Evolutionary conservation across 2,329 filamentous ascomycete species (phyloP).

Genomic region (Sporothrix brasiliensis): DNA sequence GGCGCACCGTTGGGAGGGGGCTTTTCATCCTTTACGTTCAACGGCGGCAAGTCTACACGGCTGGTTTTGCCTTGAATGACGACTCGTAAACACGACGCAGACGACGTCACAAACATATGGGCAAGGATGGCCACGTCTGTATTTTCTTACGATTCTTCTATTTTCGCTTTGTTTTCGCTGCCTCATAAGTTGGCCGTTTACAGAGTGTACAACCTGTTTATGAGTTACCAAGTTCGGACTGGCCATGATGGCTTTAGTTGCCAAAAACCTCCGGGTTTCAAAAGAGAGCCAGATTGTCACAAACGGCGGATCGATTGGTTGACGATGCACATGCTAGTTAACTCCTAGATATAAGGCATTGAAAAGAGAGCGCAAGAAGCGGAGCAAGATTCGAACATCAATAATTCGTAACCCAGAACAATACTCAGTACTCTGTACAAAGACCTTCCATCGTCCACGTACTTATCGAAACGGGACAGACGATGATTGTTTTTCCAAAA

Average conservation of each 20-base stretch:
- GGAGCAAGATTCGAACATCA: neutral
- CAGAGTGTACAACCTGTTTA: neutral
- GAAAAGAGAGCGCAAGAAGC: neutral
- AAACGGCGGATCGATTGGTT: conserved; percentile 2
- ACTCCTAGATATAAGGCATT: too few species aligned
- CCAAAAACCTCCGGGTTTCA: conserved; percentile 6
- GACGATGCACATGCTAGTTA: neutral
- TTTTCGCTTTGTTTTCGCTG: neutral
- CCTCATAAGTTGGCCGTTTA: neutral
- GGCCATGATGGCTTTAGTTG: neutral
- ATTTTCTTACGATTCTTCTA: neutral
- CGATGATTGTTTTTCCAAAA: neutral
- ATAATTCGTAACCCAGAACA: too few species aligned
- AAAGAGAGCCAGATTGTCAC: neutral
- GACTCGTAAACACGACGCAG: neutral
- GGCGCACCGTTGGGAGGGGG: conserved; percentile 4
- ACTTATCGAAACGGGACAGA: neutral
- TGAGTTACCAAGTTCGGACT: neutral
- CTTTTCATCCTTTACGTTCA: neutral
- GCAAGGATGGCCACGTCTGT: neutral
- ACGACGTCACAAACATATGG: conserved; percentile 20
- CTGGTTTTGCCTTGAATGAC: neutral
- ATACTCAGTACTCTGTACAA: too few species aligned
- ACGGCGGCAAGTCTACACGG: neutral
- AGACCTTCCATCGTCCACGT: too few species aligned